Evolutionary conservation across 306 rosid genomes (phyloP), one percentile per base, ranked within the genome.

Genomic region (Dryas drummondii): DNA sequence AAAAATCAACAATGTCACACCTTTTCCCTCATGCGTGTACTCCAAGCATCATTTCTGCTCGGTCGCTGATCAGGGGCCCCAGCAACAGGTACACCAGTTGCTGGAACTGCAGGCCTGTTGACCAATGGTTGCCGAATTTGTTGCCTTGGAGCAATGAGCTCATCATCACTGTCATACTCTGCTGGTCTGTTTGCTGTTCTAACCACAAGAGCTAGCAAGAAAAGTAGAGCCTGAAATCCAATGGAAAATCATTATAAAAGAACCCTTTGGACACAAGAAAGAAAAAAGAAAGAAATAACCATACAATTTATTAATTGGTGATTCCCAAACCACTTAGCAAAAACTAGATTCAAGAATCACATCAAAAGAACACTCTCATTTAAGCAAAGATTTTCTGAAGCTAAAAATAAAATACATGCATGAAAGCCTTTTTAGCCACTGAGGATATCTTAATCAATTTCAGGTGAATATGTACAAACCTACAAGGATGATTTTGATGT

Each of bases 1-100:
- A 22, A 4, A 16, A 0, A 4, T 40, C 54, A 22, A 27, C 46
- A 65, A 77, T 54, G 76, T 45, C 63, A 73, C 75, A 96, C 99
- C 99, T 92, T 96, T 80, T 96, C 99, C 83, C 99, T 90, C 99
- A 96, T 92, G 70, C 99, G 88, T 57, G 93, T 14, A 85, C 99
- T 96, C 99, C 99, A 96, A 47, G 99, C 99, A 84, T 96, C 99
- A 84, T 71, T 96, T 89, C 98, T 88, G 82, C 70, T 74, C 45
- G 97, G 80, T 47, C 99, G 94, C 83, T 89, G 96, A 72, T 87
- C 96, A 74, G 44, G 11, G 27, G 90, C 50, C 66, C 97, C 91
- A 50, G 93, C 76, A 76, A 79, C 96, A 74, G 99, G 99, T 74
- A 79, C 86, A 61, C 97, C 98, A n/a, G 99, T 13, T 37, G 86